Base-by-base conservation (phyloP, 75 land plant species). In the Larix kaempferi region DNA sequence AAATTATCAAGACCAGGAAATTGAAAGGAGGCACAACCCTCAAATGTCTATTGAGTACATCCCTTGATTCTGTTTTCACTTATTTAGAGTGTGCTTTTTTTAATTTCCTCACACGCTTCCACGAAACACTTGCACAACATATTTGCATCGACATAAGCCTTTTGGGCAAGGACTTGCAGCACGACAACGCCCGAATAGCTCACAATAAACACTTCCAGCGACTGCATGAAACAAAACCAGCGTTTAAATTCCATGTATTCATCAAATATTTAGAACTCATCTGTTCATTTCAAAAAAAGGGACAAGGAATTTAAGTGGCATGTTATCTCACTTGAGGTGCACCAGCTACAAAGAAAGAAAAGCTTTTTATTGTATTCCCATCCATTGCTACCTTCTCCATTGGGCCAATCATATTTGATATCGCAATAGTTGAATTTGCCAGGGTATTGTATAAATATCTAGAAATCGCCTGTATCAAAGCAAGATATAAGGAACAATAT, bases 321-420 rank as follows among this genome's bases (percentile, higher is more conserved):
- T 39, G 16, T 64, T 6, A 21, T 39, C 72, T 74, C 56, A 88
- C 90, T 87, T 80, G 83, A 29, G 87, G 90, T 21, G 41, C 37
- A 22, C 85, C 85, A 0, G 67, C 66, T 3, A 83, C 85, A 55
- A 80, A 75, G 80, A 85, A 88, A 55, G 83, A 82, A 33, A 88
- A 54, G 15, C 78, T 75, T 56, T 73, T 78, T 27, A 80, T 22
- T 11, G 82, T 78, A 64, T 83, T 78, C 57, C 52, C 39, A 56
- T 78, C 84, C 5, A 88, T 66, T 25, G 78, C 52, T 77, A 88
- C 80, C 54, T 73, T 52, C 33, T 88, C 90, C 23, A 59, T 56
- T 22, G 89, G 89, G 0, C 84, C 89, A 8, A 80, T 80, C 74
- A 87, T 14, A 73, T 87, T 87, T 49, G 89, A 84, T 8, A 87